Conservation (phyloP, 2,329 filamentous ascomycete genomes). For the Chaetomium sp. region DNA sequence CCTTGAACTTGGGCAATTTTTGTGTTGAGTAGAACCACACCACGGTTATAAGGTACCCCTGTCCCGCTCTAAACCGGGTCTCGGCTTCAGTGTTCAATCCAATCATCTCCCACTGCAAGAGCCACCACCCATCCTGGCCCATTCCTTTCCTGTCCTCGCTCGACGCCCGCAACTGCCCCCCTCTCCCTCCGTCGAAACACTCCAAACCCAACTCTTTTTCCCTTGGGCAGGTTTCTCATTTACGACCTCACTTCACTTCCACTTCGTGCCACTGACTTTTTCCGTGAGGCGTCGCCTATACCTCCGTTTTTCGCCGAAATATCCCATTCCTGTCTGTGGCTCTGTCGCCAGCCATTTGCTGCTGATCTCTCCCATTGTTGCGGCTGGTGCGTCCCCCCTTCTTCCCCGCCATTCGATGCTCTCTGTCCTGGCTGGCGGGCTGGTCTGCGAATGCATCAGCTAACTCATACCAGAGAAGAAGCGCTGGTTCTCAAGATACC, state of each 20-base stretch:
- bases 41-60: conserved; percentile 23
- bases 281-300: background rate
- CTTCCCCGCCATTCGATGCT: background rate
- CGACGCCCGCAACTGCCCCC: background rate
- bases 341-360: conserved; percentile 6
- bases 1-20: conserved; percentile 19
- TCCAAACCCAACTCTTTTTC: background rate
- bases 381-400: conserved; percentile 8
- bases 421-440: too few species aligned
- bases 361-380: background rate
- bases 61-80: conserved; percentile 11
- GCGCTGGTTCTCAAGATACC: conserved; percentile 44
- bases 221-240: conserved; percentile 10
- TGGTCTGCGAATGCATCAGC: background rate
- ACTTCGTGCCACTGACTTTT: background rate
- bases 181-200: background rate
- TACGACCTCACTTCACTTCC: background rate
- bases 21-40: conserved; percentile 24
- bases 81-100: background rate
- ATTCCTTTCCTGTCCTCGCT: conserved; percentile 8
- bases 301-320: background rate
- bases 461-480: background rate
- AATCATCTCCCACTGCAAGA: background rate
- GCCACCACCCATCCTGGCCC: conserved; percentile 2
- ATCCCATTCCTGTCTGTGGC: background rate